phyloP scores from a whole-genome alignment of 2,329 filamentous ascomycete genomes.

The Pseudocercospora cruenta region DNA sequence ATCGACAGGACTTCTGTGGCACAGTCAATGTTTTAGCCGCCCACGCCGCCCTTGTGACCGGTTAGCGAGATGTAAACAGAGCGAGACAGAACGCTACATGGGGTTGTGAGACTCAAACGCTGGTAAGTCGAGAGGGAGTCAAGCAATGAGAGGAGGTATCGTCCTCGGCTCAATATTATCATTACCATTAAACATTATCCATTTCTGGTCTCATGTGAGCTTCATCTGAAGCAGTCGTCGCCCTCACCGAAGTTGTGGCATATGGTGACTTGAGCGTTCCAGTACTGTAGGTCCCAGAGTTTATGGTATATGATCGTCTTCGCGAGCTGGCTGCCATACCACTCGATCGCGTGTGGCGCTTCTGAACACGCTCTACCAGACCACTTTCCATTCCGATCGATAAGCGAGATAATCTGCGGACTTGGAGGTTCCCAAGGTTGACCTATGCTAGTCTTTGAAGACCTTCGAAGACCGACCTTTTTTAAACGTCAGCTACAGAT shows the following conservation, averaged over 20 bases:
- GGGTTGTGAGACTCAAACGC: too few species aligned
- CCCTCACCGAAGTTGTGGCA: neutral
- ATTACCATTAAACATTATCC: neutral
- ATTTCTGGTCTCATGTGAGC: neutral
- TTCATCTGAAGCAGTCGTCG: neutral
- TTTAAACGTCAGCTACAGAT: neutral
- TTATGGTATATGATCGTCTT: constrained; percentile 3
- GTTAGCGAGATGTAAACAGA: too few species aligned
- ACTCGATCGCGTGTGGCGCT: neutral
- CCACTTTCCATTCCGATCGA: constrained; percentile 7
- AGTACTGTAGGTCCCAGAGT: constrained; percentile 3
- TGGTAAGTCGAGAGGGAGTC: too few species aligned
- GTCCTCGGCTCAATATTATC: neutral
- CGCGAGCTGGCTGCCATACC: neutral
- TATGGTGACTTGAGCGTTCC: neutral
- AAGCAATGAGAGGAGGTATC: neutral
- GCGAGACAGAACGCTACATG: too few species aligned
- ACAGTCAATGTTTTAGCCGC: neutral
- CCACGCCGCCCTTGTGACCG: too few species aligned
- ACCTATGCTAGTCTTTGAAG: neutral
- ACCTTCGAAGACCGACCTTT: neutral
- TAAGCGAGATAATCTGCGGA: neutral
- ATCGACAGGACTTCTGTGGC: neutral
- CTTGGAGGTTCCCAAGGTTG: neutral
- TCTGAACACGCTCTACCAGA: neutral